Evolutionary conservation across 148 eudicot species (phyloP).

Genomic region (Vaccinium darrowii): DNA sequence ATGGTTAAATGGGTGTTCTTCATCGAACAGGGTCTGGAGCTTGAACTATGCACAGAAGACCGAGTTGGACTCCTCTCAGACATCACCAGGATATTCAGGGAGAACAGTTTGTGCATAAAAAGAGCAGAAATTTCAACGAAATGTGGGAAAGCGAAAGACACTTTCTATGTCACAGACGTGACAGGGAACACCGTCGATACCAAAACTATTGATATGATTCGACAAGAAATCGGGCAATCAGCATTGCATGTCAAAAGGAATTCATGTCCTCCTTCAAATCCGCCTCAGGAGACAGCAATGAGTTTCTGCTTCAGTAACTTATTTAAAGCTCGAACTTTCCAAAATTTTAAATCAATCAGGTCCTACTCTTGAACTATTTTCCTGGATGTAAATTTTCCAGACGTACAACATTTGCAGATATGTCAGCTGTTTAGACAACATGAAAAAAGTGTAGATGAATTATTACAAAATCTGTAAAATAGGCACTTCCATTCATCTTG

Average conservation of each 20-base stretch:
- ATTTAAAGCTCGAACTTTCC: constrained; percentile 44
- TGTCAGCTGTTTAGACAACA: neutral
- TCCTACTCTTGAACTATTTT: constrained; percentile 24
- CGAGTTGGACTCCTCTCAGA: constrained; percentile 80
- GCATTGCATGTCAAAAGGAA: constrained; percentile 55
- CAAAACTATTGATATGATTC: constrained; percentile 52
- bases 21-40: constrained; percentile 61
- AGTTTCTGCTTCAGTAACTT: constrained; percentile 64
- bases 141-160: constrained; percentile 64
- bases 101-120: constrained; percentile 62
- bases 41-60: constrained; percentile 76
- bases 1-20: neutral
- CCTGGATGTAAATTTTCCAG: neutral
- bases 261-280: constrained; percentile 32
- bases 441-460: neutral
- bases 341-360: constrained; percentile 24
- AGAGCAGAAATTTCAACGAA: constrained; percentile 78
- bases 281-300: constrained; percentile 51
- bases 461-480: constrained; percentile 9
- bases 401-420: neutral
- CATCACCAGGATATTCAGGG: constrained; percentile 78
- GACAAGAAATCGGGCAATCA: constrained; percentile 58
- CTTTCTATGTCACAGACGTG: constrained; percentile 74
- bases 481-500: constrained; percentile 13
- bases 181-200: constrained; percentile 67